Conservation (phyloP, 2,329 filamentous ascomycete species). For the Fusarium multiceps region DNA sequence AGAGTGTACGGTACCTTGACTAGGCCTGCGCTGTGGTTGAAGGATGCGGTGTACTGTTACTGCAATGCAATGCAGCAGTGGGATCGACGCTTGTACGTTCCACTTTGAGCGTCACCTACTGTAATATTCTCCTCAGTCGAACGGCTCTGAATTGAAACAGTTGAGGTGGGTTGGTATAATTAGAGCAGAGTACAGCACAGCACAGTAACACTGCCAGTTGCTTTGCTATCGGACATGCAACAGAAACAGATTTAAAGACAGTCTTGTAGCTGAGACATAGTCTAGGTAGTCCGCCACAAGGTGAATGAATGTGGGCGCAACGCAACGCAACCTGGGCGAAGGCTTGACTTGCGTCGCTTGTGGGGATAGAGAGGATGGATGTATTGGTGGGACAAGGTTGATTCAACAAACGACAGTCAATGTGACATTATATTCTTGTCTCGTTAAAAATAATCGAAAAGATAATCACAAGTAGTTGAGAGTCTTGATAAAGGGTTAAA, state of each 20-base stretch:
- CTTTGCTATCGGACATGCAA: conserved; percentile 2
- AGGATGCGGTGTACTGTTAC: conserved; percentile 40
- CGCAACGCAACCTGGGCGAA: conserved; percentile 14
- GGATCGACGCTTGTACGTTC: conserved; percentile 36
- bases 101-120: conserved; percentile 34
- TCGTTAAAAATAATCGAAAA: neutral
- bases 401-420: neutral
- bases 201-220: conserved; percentile 6
- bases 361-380: neutral
- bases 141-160: neutral
- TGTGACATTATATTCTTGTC: neutral
- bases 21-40: conserved; percentile 9
- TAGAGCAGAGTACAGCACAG: neutral
- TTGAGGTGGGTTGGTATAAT: conserved; percentile 4
- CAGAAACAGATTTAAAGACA: conserved; percentile 36
- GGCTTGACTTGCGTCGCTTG: conserved; percentile 5
- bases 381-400: neutral
- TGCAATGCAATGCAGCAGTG: conserved; percentile 31
- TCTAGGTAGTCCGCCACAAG: conserved; percentile 50
- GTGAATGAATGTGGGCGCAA: conserved; percentile 19
- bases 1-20: neutral
- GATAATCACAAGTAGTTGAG: neutral
- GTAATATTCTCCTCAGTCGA: conserved; percentile 19
- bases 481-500: conserved; percentile 13
- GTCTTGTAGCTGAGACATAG: conserved; percentile 54